Evolutionary conservation across 768 basidiomycete genomes (phyloP).

Genomic region (Russula sp.): DNA sequence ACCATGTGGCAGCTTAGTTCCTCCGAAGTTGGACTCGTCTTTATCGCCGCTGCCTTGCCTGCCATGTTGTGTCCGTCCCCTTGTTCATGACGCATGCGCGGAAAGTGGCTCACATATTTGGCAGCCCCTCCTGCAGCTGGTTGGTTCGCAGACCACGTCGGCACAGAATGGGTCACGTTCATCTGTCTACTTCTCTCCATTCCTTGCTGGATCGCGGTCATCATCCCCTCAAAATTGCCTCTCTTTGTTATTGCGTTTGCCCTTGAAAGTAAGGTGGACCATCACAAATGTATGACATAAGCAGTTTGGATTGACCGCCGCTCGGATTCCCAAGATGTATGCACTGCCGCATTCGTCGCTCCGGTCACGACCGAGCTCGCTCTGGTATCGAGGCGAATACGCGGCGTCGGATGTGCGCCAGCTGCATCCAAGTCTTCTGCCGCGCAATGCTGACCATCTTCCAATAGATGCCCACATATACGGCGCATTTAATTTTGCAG

Average conservation of each 20-base stretch:
- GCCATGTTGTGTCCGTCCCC: constrained; percentile 53
- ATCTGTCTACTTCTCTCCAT: constrained; percentile 44
- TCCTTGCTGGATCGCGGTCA: constrained; percentile 59
- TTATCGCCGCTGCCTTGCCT: constrained; percentile 58
- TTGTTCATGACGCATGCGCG: background rate
- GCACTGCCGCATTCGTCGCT: constrained; percentile 51
- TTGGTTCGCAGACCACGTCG: constrained; percentile 48
- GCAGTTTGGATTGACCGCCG: background rate
- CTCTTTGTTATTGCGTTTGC: constrained; percentile 47
- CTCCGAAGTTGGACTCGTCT: constrained; percentile 54
- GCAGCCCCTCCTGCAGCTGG: constrained; percentile 58
- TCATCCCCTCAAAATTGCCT: constrained; percentile 41
- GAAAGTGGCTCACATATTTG: background rate
- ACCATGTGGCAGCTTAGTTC: constrained; percentile 31
- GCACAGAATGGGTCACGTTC: constrained; percentile 49
- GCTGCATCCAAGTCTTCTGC: constrained; percentile 7
- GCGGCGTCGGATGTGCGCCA: constrained; percentile 61
- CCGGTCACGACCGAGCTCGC: constrained; percentile 66
- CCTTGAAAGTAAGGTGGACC: constrained; percentile 43
- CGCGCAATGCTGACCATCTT: background rate
- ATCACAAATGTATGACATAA: background rate
- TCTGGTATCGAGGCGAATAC: constrained; percentile 46
- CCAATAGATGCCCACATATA: constrained; percentile 64
- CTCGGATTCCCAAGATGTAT: constrained; percentile 43
- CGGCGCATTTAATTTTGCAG: constrained; percentile 67